Base-by-base conservation (phyloP, 495 filamentous ascomycete genomes). In the Aspergillus baeticus region DNA sequence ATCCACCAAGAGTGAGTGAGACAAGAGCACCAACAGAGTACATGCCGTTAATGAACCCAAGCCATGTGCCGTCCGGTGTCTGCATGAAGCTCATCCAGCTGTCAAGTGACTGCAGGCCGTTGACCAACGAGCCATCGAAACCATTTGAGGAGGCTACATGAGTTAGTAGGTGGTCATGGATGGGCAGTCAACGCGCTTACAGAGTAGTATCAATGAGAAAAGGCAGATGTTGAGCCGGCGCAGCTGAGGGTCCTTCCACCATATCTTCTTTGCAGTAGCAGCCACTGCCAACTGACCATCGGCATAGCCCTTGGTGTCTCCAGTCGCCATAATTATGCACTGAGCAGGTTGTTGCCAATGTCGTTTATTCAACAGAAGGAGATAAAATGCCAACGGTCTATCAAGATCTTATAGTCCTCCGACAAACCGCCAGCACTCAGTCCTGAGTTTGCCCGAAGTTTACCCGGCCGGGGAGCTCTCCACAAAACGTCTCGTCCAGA, bases 111-210 rank as follows among this genome's bases (percentile, higher is more conserved):
- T 66, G 63, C 0, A 69, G 55, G 17, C 66, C 58, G 44, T 65
- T 69, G 17, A 68, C 48, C 4, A 68, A 38, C 0, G 60, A 62
- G 33, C 56, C 53, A 50, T 68, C 63, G 31, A 62, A 68, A 21
- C 66, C 63, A 3, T 54, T 38, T n/a, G 61, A 41, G 10, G 55
- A 51, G 10, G 55, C 55, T 51, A 10, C 8, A 10, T 42, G 5
- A 17, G 35, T 37, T 37, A 37, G 35, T 14, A 21, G 21, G 13
- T 21, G 15, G 29, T 34, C 44, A 31, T 3, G 6, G 5, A 8
- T 1, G 36, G 26, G 8, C 26, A 29, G 26, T 29, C 26, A 29
- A 17, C 4, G 2, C 1, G 11, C 29, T 47, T 17, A 47, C 44
- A 47, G 10, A 47, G 33, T 4, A 49, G 31, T 5, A 21, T 49